Percentiles rank a stretch among this genome's conserved stretches.
These are phyloP conservation scores for Endoconidiophora laricicola DNA, from an alignment of 2,329 filamentous ascomycete genomes.

Conservation along the genomic window DNA sequence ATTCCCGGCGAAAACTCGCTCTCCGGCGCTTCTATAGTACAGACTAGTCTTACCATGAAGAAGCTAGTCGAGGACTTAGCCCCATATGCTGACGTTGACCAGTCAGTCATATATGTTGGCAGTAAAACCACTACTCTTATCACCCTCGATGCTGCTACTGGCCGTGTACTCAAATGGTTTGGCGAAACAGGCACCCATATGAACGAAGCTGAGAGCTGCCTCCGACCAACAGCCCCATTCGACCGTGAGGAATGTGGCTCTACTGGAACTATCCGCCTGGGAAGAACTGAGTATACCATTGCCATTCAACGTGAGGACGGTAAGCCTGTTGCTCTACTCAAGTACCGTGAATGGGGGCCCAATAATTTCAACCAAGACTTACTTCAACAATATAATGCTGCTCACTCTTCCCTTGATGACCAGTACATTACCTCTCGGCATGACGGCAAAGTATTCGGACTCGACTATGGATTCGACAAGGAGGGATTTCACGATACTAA, in stretches of 20 bases:
- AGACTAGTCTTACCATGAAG: conserved; percentile 63
- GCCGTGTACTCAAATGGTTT: conserved; percentile 69
- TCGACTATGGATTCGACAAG: conserved; percentile 49
- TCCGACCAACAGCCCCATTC: conserved; percentile 48
- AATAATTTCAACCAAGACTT: conserved; percentile 86
- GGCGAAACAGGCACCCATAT: conserved; percentile 54
- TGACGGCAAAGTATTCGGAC: conserved; percentile 61
- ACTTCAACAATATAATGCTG: conserved; percentile 50
- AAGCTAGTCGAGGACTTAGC: conserved; percentile 68
- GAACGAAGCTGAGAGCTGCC: conserved; percentile 58
- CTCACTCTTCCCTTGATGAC: conserved; percentile 56
- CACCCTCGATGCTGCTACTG: conserved; percentile 74
- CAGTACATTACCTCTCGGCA: conserved; percentile 78
- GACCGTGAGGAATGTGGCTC: conserved; percentile 64
- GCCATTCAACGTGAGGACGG: conserved; percentile 62
- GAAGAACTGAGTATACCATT: conserved; percentile 78
- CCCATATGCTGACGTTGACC: conserved; percentile 58
- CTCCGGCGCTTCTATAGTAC: conserved; percentile 33
- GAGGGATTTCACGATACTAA: conserved; percentile 18
- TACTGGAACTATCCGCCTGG: conserved; percentile 64
- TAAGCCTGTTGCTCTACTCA: conserved; percentile 69
- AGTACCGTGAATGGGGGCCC: conserved; percentile 85
- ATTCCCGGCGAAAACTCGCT: conserved; percentile 36
- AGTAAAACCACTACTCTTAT: conserved; percentile 83
- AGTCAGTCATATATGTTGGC: conserved; percentile 73